A percentile compares a stretch with the other conserved stretches of the same genome.
These are phyloP conservation scores for Sporisorium iseilematis-ciliati DNA, from an alignment of 1,284 basidiomycete species.

Conservation along the genomic window DNA sequence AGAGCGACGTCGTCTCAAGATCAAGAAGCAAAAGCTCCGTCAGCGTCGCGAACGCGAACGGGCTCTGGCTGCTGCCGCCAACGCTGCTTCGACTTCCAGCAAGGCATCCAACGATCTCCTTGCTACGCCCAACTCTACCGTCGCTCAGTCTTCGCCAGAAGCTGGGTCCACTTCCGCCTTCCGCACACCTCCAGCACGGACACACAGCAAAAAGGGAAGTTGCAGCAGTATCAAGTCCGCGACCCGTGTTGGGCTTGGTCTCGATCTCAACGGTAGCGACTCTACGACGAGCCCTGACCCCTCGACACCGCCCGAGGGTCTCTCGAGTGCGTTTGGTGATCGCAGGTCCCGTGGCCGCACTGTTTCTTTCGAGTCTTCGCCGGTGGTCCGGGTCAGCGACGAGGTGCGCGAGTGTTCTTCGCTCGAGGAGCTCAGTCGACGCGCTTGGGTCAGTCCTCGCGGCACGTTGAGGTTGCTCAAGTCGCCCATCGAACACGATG, in stretches of 20 bases:
- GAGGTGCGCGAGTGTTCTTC: slow-evolving; percentile 39
- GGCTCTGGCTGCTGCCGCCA: slow-evolving; percentile 16
- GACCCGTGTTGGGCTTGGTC: slow-evolving; percentile 39
- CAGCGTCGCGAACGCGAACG: slow-evolving; percentile 41
- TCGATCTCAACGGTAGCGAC: slow-evolving; percentile 45
- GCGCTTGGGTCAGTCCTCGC: slow-evolving; percentile 57
- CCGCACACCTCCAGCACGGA: slow-evolving; percentile 34
- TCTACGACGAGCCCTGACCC: slow-evolving; percentile 38
- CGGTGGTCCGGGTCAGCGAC: slow-evolving; percentile 39
- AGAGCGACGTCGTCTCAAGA: slow-evolving; percentile 51
- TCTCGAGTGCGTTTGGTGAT: slow-evolving; percentile 24
- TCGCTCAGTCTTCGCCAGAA: slow-evolving; percentile 36
- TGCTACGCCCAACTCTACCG: slow-evolving; percentile 33
- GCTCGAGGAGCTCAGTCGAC: slow-evolving; percentile 54
- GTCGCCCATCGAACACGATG: slow-evolving; percentile 41
- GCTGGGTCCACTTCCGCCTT: slow-evolving; percentile 28
- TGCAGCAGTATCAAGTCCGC: slow-evolving; percentile 35
- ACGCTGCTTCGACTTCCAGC: slow-evolving; percentile 9
- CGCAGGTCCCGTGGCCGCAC: slow-evolving; percentile 33
- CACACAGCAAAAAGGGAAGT: slow-evolving; percentile 26
- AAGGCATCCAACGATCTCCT: slow-evolving; percentile 26
- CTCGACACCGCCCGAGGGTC: slow-evolving; percentile 33
- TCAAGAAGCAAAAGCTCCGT: slow-evolving; percentile 55
- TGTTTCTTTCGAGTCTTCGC: slow-evolving; percentile 51
- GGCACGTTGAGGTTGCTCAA: slow-evolving; percentile 54